Percentiles rank a stretch among this genome's conserved stretches.
Evolutionary conservation across 2,329 filamentous ascomycete genomes (phyloP).

Genomic region (Penicillium sumatraense): DNA sequence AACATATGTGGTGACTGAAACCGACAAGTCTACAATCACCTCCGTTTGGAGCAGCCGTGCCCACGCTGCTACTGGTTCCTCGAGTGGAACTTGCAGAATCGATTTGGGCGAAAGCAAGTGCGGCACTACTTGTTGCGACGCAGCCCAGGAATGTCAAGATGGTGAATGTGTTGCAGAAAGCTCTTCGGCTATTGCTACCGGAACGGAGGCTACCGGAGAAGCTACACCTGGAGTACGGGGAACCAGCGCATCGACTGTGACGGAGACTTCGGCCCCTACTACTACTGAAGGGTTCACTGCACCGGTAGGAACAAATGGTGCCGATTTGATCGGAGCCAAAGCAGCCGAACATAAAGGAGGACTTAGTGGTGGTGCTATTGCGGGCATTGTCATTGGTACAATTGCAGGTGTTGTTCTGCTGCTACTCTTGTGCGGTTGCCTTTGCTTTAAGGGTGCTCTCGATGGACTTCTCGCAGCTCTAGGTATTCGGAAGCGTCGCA

Average conservation of each 20-base stretch:
- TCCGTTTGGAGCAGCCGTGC: constrained; percentile 56
- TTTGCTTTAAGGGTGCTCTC: constrained; percentile 48
- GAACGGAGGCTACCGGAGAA: constrained; percentile 26
- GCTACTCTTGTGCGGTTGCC: constrained; percentile 49
- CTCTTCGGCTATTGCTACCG: constrained; percentile 44
- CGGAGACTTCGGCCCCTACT: constrained; percentile 44
- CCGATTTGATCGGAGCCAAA: constrained; percentile 39
- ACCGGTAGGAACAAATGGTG: constrained; percentile 49
- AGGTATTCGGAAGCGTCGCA: constrained; percentile 44
- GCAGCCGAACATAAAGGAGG: constrained; percentile 36
- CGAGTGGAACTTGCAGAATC: constrained; percentile 50
- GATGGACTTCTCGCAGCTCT: constrained; percentile 48
- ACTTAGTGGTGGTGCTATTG: constrained; percentile 55
- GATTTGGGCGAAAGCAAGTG: constrained; percentile 50
- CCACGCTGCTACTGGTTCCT: constrained; percentile 25
- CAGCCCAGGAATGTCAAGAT: constrained; percentile 49
- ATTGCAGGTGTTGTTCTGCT: constrained; percentile 51
- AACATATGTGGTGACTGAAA: constrained; percentile 58
- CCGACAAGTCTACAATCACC: constrained; percentile 58
- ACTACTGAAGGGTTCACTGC: constrained; percentile 52
- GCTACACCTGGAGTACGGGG: constrained; percentile 48
- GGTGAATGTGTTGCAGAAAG: constrained; percentile 47
- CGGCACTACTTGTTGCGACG: constrained; percentile 50
- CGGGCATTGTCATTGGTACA: constrained; percentile 56
- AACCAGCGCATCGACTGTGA: constrained; percentile 52